phyloP scores from a whole-genome alignment of 192 early-diverging fungal species.

The Dissophora globulifera region DNA sequence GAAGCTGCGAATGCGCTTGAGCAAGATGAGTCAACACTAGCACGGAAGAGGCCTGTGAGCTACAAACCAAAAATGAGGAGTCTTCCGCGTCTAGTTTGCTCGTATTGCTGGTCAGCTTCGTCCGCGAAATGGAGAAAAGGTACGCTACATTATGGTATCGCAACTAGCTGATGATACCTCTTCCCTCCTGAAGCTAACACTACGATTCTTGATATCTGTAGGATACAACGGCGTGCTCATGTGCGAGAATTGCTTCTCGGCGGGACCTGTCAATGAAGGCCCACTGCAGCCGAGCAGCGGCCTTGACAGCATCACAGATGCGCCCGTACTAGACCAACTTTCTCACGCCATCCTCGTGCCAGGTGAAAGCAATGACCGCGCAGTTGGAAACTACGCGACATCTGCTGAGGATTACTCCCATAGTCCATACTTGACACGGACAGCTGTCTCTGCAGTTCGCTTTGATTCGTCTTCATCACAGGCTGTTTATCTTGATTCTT shows the following conservation, averaged over 20 bases:
- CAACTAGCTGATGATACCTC: neutral
- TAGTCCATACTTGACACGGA: conserved; percentile 72
- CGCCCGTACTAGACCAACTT: neutral
- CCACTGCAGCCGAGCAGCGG: conserved; percentile 22
- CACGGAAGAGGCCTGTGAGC: conserved; percentile 34
- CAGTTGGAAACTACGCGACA: conserved; percentile 60
- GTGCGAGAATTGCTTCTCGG: conserved; percentile 74
- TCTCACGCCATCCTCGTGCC: neutral
- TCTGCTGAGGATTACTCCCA: conserved; percentile 76
- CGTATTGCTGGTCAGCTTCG: conserved; percentile 70
- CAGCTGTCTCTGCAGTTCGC: conserved; percentile 58
- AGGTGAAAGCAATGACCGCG: neutral
- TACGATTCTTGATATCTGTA: neutral
- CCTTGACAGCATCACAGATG: neutral
- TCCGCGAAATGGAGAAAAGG: conserved; percentile 72
- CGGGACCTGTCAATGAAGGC: conserved; percentile 60
- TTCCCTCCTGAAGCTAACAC: neutral
- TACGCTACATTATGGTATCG: conserved; percentile 17
- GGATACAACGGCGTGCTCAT: conserved; percentile 79
- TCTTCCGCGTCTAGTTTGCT: conserved; percentile 54
- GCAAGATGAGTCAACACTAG: conserved; percentile 1
- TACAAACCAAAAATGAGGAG: conserved; percentile 45
- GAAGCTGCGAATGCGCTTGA: conserved; percentile 21
- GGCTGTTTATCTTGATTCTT: conserved; percentile 61
- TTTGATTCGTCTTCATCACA: conserved; percentile 63